A percentile compares a stretch with the other conserved stretches of the same genome.
These are phyloP conservation scores for Plasmodium vinckei DNA, from an alignment of 169 alveolate genomes.

Conservation along the genomic window DNA sequence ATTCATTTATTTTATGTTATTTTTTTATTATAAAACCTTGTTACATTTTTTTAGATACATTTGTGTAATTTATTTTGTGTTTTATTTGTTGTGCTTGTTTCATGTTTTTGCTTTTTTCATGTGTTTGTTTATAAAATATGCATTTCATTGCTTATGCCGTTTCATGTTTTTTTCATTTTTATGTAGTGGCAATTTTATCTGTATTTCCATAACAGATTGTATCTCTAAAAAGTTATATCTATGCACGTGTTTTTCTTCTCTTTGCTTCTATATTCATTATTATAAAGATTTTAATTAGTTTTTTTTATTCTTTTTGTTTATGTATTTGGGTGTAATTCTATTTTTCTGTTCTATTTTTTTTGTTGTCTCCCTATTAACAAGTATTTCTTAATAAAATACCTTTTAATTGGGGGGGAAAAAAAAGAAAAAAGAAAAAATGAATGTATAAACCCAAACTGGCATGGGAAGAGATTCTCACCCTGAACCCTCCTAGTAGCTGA, in stretches of 20 bases:
- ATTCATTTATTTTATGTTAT: background rate
- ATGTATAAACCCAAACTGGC: conserved; percentile 41
- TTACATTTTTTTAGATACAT: no score
- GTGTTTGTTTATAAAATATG: no score
- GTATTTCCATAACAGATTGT: background rate
- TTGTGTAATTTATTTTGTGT: background rate
- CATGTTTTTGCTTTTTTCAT: no score
- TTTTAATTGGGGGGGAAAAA: conserved; percentile 5
- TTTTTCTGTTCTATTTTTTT: conserved; percentile 34
- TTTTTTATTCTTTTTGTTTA: conserved; percentile 46
- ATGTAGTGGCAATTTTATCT: background rate
- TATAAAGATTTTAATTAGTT: background rate
- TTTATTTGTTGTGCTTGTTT: background rate
- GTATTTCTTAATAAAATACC: background rate
- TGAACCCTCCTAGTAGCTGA: conserved; percentile 65
- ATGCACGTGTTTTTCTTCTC: background rate
- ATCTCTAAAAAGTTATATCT: background rate
- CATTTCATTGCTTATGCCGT: no score
- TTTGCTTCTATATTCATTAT: background rate
- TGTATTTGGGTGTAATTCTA: conserved; percentile 47
- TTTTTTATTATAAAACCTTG: background rate
- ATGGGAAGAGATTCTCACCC: conserved; percentile 76
- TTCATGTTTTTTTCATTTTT: background rate
- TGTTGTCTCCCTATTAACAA: background rate
- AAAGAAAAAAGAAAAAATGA: conserved; percentile 66